Conservation (phyloP, 2,329 filamentous ascomycete genomes). For the Monilinia vaccinii-corymbosi region DNA sequence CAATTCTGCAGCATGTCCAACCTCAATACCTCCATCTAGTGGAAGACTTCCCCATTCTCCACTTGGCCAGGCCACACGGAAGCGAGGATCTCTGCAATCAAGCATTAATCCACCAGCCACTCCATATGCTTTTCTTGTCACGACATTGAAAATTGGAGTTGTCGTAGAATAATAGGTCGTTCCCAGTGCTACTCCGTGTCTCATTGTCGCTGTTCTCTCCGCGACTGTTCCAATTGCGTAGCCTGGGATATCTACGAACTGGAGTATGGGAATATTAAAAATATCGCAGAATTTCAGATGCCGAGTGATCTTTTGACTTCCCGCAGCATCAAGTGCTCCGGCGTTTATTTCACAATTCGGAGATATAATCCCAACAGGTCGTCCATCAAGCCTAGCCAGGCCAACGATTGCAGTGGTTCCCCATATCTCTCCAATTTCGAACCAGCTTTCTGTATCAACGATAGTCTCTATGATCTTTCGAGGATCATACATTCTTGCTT, state of each 20-base stretch:
- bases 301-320: slow-evolving; percentile 50
- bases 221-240: slow-evolving; percentile 56
- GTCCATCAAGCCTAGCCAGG: slow-evolving; percentile 47
- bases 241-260: slow-evolving; percentile 54
- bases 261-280: slow-evolving; percentile 54
- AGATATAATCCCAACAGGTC: slow-evolving; percentile 49
- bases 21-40: slow-evolving; percentile 55
- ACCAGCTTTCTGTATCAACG: slow-evolving; percentile 47
- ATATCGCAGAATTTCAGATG: slow-evolving; percentile 56
- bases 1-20: slow-evolving; percentile 51
- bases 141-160: slow-evolving; percentile 53
- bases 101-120: slow-evolving; percentile 58
- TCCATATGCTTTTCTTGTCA: slow-evolving; percentile 51
- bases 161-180: slow-evolving; percentile 55
- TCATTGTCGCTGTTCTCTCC: slow-evolving; percentile 55
- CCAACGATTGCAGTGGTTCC: slow-evolving; percentile 52
- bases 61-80: slow-evolving; percentile 54
- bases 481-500: slow-evolving; percentile 52
- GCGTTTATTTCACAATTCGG: slow-evolving; percentile 53
- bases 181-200: slow-evolving; percentile 52
- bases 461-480: slow-evolving; percentile 47
- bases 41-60: slow-evolving; percentile 55
- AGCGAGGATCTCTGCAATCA: slow-evolving; percentile 49
- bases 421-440: slow-evolving; percentile 56
- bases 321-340: slow-evolving; percentile 51